Percentiles rank a stretch among this genome's conserved stretches.
phyloP scores from a whole-genome alignment of 208 protist genomes.

The Herpetomonas tarakana region DNA sequence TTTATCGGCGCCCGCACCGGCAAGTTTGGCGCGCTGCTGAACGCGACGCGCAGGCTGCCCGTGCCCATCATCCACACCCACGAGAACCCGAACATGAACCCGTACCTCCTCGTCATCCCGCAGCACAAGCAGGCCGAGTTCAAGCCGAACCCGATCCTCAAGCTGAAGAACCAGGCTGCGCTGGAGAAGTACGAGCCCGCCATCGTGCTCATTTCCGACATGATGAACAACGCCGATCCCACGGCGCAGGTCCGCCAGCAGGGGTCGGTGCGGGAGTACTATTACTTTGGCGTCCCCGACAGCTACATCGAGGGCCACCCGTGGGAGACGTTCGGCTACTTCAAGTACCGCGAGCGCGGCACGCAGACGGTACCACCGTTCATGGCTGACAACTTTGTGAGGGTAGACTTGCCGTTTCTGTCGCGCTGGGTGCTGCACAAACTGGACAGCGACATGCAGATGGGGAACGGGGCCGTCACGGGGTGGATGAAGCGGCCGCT shows the following conservation, averaged over 20 bases:
- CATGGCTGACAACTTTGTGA: slow-evolving; percentile 76
- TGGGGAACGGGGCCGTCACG: slow-evolving; percentile 73
- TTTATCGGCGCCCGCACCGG: slow-evolving; percentile 73
- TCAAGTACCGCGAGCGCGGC: slow-evolving; percentile 64
- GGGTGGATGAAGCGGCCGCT: slow-evolving; percentile 68
- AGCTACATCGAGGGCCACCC: slow-evolving; percentile 82
- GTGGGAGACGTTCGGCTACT: slow-evolving; percentile 86
- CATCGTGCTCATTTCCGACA: slow-evolving; percentile 83
- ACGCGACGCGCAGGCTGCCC: slow-evolving; percentile 69
- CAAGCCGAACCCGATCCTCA: slow-evolving; percentile 76
- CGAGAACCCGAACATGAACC: slow-evolving; percentile 85
- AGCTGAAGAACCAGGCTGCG: slow-evolving; percentile 76
- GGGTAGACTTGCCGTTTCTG: slow-evolving; percentile 58
- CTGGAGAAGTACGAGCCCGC: slow-evolving; percentile 86
- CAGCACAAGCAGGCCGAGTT: slow-evolving; percentile 76
- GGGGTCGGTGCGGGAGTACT: slow-evolving; percentile 80
- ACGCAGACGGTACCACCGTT: slow-evolving; percentile 61
- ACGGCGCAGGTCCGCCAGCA: slow-evolving; percentile 74
- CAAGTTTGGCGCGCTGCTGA: slow-evolving; percentile 75
- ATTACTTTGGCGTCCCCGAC: slow-evolving; percentile 81
- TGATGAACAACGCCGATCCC: slow-evolving; percentile 76
- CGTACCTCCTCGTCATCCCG: slow-evolving; percentile 84
- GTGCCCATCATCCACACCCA: slow-evolving; percentile 77
- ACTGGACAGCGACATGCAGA: slow-evolving; percentile 76
- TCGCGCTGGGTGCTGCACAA: slow-evolving; percentile 87